Percentiles rank a stretch among this genome's conserved stretches.
phyloP scores from a whole-genome alignment of 345 rosid genomes.

The Pistacia vera region DNA sequence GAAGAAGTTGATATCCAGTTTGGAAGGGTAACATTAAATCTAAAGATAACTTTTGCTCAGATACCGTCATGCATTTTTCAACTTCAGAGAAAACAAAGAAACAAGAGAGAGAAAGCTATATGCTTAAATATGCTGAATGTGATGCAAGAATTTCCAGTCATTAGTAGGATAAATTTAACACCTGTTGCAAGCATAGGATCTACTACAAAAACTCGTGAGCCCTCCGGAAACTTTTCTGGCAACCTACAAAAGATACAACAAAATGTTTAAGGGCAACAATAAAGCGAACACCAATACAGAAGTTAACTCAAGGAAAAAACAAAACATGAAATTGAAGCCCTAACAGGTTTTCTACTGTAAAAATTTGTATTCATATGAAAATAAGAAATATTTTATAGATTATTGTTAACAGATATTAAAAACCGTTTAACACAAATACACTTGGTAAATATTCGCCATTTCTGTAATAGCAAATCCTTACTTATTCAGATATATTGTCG shows the following conservation, averaged over 20 bases:
- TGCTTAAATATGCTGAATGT: not conserved
- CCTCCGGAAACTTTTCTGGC: conserved; percentile 70
- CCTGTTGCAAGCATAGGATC: conserved; percentile 97
- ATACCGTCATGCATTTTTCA: not conserved
- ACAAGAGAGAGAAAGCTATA: not conserved
- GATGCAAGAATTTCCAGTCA: not conserved
- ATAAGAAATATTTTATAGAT: not conserved
- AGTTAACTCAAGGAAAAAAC: not conserved
- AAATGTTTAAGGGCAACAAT: conserved; percentile 10
- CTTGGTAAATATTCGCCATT: not conserved
- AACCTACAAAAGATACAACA: conserved; percentile 49
- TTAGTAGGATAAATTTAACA: conserved; percentile 19
- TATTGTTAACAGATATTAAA: not conserved
- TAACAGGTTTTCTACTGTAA: not conserved
- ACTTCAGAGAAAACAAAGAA: not conserved
- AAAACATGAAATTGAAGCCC: not conserved
- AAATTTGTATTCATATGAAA: not conserved
- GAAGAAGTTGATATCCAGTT: not conserved
- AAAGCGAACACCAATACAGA: not conserved
- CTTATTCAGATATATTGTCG: conserved; percentile 87
- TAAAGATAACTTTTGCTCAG: not conserved
- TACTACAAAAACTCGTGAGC: conserved; percentile 73
- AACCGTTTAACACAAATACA: not conserved
- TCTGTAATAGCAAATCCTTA: conserved; percentile 36
- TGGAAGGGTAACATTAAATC: not conserved